Conservation (phyloP, 2,329 filamentous ascomycete species). For the Ambrosiella cleistominuta region DNA sequence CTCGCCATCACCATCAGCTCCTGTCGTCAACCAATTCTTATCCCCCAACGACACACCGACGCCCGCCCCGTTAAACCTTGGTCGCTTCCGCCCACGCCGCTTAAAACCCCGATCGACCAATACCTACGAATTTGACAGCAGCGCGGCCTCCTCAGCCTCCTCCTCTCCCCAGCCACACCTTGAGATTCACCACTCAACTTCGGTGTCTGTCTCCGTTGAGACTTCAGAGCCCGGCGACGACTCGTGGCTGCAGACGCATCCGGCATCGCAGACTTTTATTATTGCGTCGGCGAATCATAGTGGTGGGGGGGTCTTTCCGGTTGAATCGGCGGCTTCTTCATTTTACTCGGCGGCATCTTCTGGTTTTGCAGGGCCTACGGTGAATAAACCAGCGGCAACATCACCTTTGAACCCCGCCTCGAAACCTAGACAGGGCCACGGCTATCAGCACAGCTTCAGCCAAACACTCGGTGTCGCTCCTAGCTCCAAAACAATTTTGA, state of each 20-base stretch:
- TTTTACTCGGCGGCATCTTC: background rate
- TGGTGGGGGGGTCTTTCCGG: background rate
- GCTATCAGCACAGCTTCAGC: background rate
- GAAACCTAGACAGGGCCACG: background rate
- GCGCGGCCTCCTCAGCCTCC: background rate
- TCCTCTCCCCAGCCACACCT: conserved; percentile 1
- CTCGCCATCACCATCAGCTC: background rate
- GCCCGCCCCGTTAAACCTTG: conserved; percentile 1
- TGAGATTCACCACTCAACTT: conserved; percentile 11
- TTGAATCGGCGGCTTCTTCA: background rate
- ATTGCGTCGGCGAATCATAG: background rate
- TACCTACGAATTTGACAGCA: conserved; percentile 1
- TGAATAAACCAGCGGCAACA: too few species aligned
- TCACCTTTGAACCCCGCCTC: too few species aligned
- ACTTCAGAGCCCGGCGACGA: background rate
- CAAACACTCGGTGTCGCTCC: background rate
- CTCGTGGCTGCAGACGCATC: background rate
- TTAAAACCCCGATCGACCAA: background rate
- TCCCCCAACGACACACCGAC: background rate
- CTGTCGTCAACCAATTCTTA: background rate
- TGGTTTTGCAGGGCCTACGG: background rate
- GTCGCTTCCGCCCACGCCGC: conserved; percentile 5
- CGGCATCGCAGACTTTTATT: background rate
- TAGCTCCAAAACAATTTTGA: background rate
- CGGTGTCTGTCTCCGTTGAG: conserved; percentile 1